Conservation (phyloP, 305 asterid species). For the Fraxinus angustifolia region DNA sequence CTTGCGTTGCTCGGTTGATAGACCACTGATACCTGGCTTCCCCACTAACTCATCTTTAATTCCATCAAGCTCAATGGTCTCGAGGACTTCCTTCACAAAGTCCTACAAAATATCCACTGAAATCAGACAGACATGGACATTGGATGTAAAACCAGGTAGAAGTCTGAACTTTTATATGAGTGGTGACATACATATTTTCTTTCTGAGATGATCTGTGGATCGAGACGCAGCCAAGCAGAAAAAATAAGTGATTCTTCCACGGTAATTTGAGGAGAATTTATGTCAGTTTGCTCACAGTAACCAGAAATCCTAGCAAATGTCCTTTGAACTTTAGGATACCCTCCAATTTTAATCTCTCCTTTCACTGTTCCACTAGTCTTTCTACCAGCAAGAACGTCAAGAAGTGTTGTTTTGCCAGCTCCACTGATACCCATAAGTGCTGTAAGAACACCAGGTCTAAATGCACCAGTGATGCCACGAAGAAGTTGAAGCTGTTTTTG, state of each 20-base stretch:
- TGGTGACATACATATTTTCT: slow-evolving; percentile 47
- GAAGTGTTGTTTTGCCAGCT: slow-evolving; percentile 80
- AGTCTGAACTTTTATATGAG: neutral
- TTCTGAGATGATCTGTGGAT: slow-evolving; percentile 47
- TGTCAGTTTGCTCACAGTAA: slow-evolving; percentile 77
- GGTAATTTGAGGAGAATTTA: slow-evolving; percentile 77
- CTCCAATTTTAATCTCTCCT: slow-evolving; percentile 66
- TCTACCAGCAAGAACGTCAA: slow-evolving; percentile 77
- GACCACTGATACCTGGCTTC: slow-evolving; percentile 62
- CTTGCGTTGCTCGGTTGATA: slow-evolving; percentile 78
- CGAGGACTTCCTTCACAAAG: slow-evolving; percentile 70
- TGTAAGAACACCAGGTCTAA: slow-evolving; percentile 69
- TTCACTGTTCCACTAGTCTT: slow-evolving; percentile 62
- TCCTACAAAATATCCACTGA: slow-evolving; percentile 33
- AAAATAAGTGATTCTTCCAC: slow-evolving; percentile 73
- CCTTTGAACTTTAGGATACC: slow-evolving; percentile 65
- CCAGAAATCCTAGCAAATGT: slow-evolving; percentile 76
- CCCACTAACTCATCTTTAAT: slow-evolving; percentile 68
- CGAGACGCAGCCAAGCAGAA: slow-evolving; percentile 83
- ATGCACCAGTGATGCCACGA: slow-evolving; percentile 52
- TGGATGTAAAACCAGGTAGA: neutral
- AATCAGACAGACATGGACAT: neutral
- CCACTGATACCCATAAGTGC: slow-evolving; percentile 88
- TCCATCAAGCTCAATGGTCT: slow-evolving; percentile 66
- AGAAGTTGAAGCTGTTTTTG: slow-evolving; percentile 54